Conservation (phyloP, 495 filamentous ascomycete genomes). For the Neurospora pannonica region DNA sequence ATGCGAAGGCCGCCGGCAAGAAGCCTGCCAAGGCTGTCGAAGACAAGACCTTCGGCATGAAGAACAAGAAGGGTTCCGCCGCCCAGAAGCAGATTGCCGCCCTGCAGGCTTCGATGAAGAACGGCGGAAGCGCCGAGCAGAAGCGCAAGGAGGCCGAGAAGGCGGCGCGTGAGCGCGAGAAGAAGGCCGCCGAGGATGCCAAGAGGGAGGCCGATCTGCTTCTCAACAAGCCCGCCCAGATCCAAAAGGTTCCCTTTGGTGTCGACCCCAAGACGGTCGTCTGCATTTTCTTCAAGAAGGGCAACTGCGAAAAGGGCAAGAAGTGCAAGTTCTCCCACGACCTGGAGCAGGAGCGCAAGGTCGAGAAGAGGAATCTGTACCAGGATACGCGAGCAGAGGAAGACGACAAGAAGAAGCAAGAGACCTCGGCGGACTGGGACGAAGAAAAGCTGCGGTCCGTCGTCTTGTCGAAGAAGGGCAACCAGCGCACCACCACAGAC, state of each 20-base stretch:
- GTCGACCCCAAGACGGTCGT: constrained; percentile 98
- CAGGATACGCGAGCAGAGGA: constrained; percentile 70
- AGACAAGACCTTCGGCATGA: constrained; percentile 99
- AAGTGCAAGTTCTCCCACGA: constrained; percentile 99
- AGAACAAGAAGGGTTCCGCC: constrained; percentile 94
- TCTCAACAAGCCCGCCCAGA: constrained; percentile 87
- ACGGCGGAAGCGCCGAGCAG: constrained; percentile 68
- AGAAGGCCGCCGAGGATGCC: constrained; percentile 66
- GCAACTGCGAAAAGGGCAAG: constrained; percentile 90
- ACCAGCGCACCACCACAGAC: constrained; percentile 90
- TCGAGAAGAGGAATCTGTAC: constrained; percentile 86
- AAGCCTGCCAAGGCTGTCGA: constrained; percentile 60
- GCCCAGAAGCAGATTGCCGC: constrained; percentile 84
- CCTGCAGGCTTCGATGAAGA: constrained; percentile 58
- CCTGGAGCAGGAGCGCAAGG: constrained; percentile 76
- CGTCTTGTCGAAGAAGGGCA: constrained; percentile 91
- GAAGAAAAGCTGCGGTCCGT: constrained; percentile 90
- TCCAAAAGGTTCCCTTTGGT: constrained; percentile 94
- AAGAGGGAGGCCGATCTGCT: constrained; percentile 71
- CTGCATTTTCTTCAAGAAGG: constrained; percentile 92
- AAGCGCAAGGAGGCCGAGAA: constrained; percentile 90
- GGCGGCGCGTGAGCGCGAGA: constrained; percentile 70
- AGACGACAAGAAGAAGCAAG: constrained; percentile 76
- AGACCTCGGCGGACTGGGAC: constrained; percentile 93
- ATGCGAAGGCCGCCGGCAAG: constrained; percentile 39